Conservation (phyloP, 2,329 filamentous ascomycete genomes). For the Trichophyton equinum region DNA sequence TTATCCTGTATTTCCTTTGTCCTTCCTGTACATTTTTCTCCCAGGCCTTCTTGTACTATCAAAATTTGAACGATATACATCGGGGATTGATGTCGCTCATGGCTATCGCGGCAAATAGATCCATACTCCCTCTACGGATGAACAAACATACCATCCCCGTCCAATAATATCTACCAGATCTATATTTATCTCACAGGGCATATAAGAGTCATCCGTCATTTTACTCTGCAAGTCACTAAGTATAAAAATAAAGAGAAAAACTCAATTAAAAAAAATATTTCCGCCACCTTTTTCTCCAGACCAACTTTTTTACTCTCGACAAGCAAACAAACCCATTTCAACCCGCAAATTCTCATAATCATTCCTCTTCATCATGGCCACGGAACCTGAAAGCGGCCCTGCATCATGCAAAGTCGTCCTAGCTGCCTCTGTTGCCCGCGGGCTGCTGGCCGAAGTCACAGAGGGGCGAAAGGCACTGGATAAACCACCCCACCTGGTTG, state of each 20-base stretch:
- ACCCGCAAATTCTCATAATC: no score
- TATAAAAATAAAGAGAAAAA: background rate
- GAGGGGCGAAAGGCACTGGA: conserved; percentile 60
- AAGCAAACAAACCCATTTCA: background rate
- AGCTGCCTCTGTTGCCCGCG: conserved; percentile 74
- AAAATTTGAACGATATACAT: background rate
- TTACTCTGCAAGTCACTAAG: background rate
- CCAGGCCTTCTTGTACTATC: background rate
- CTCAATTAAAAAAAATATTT: conserved; percentile 3
- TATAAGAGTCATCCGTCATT: background rate
- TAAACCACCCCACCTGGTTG: conserved; percentile 66
- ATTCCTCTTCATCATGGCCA: conserved; percentile 19
- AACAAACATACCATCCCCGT: background rate
- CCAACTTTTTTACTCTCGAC: background rate
- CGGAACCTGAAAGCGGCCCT: conserved; percentile 19
- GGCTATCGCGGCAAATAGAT: no score
- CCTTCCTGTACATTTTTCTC: background rate
- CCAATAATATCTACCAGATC: background rate
- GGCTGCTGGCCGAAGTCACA: conserved; percentile 63
- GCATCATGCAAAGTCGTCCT: conserved; percentile 80
- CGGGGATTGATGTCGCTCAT: no score
- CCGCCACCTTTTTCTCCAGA: background rate
- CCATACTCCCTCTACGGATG: no score
- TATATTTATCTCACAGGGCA: background rate
- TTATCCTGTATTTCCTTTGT: background rate